Conservation (phyloP, 306 rosid species). For the Cucurbita moschata region DNA sequence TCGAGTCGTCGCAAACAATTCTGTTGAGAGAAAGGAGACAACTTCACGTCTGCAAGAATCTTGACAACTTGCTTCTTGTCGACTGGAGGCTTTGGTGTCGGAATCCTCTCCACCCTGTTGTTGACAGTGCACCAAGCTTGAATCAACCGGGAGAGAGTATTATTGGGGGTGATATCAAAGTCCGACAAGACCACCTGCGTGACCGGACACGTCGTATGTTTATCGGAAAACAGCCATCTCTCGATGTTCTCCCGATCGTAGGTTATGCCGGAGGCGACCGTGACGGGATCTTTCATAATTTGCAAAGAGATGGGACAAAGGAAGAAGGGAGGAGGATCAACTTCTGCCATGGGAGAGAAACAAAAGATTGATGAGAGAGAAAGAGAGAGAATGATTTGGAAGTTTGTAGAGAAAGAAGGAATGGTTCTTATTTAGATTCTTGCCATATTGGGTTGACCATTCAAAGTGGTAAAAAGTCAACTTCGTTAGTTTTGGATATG, state of each 20-base stretch:
- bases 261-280: slow-evolving; percentile 58
- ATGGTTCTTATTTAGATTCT: neutral
- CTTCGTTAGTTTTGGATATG: neutral
- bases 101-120: slow-evolving; percentile 33
- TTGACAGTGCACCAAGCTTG: slow-evolving; percentile 63
- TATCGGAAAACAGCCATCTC: slow-evolving; percentile 38
- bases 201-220: slow-evolving; percentile 43
- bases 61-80: slow-evolving; percentile 24
- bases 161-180: slow-evolving; percentile 55
- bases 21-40: slow-evolving; percentile 8
- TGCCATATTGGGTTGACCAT: neutral
- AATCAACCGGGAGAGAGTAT: slow-evolving; percentile 54
- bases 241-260: slow-evolving; percentile 65
- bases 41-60: slow-evolving; percentile 21
- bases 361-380: neutral
- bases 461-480: neutral
- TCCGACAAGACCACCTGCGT: slow-evolving; percentile 36
- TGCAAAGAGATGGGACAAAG: slow-evolving; percentile 61
- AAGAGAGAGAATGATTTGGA: neutral
- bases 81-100: slow-evolving; percentile 48
- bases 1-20: slow-evolving; percentile 26
- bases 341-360: slow-evolving; percentile 34
- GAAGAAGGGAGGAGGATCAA: slow-evolving; percentile 39
- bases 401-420: neutral
- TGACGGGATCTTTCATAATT: slow-evolving; percentile 72